These are phyloP conservation scores for Nissolia schottii DNA, from an alignment of 306 rosid genomes.

Conservation along the genomic window DNA sequence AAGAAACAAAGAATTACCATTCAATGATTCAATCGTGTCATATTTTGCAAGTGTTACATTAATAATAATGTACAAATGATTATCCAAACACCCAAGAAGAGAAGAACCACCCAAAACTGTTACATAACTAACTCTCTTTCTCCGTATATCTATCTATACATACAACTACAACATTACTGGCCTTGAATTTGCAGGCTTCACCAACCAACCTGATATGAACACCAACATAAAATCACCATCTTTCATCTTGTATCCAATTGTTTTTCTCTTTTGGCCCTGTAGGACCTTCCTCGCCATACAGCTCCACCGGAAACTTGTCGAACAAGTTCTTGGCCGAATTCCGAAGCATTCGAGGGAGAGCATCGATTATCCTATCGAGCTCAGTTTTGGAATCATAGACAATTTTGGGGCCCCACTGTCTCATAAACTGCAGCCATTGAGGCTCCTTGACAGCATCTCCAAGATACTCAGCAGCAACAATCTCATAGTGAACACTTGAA, in stretches of 20 bases:
- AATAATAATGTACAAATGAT: conserved; percentile 7
- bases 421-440: conserved; percentile 42
- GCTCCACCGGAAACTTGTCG: conserved; percentile 36
- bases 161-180: conserved; percentile 4
- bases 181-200: neutral
- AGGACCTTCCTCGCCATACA: conserved; percentile 49
- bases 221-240: conserved; percentile 27
- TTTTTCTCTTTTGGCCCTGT: conserved; percentile 51
- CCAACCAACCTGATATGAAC: neutral
- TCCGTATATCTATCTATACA: neutral
- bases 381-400: conserved; percentile 38
- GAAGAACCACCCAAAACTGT: neutral
- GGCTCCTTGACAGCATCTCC: conserved; percentile 29
- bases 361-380: conserved; percentile 33
- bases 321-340: conserved; percentile 20
- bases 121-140: neutral
- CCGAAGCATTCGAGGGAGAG: conserved; percentile 31
- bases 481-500: conserved; percentile 36
- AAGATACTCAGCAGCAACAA: conserved; percentile 50
- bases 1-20: neutral
- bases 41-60: neutral
- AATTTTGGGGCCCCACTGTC: conserved; percentile 46
- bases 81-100: conserved; percentile 6
- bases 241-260: conserved; percentile 40
- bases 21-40: neutral